A percentile compares a stretch with the other conserved stretches of the same genome.
Conservation (phyloP, 306 rosid species). For the Trifolium subterraneum region DNA sequence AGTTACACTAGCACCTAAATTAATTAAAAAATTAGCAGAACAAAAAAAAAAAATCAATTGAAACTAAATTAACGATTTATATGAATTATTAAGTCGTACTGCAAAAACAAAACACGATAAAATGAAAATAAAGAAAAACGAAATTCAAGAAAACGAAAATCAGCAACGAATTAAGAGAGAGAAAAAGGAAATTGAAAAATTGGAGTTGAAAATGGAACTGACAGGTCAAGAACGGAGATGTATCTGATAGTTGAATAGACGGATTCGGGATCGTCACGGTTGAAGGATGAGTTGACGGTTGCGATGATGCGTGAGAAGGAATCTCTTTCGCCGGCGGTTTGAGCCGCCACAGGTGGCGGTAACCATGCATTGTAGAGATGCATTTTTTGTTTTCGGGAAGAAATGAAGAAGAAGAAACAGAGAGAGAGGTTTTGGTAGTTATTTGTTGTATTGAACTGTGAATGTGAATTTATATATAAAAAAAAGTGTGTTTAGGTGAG, state of each 20-base stretch:
- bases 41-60: not conserved
- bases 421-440: slow-evolving; percentile 14
- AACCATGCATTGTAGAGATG: slow-evolving; percentile 99
- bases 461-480: slow-evolving; percentile 15
- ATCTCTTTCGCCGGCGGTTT: slow-evolving; percentile 67
- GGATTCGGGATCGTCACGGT: slow-evolving; percentile 79
- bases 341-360: slow-evolving; percentile 88
- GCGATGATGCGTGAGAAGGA: slow-evolving; percentile 75
- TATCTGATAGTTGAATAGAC: slow-evolving; percentile 85
- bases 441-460: not conserved
- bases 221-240: slow-evolving; percentile 96
- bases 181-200: slow-evolving; percentile 5
- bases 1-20: not conserved
- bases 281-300: slow-evolving; percentile 59
- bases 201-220: slow-evolving; percentile 39
- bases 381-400: slow-evolving; percentile 43
- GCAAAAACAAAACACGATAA: not conserved
- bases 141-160: not conserved
- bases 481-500: slow-evolving; percentile 1
- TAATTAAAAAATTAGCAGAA: not conserved
- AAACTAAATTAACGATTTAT: slow-evolving; percentile 12
- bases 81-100: too few species aligned
- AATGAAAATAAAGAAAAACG: not conserved
- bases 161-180: not conserved
- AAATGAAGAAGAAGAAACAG: not conserved